Conservation (phyloP, 257 asterid genomes). For the Primulina huaijiensis region DNA sequence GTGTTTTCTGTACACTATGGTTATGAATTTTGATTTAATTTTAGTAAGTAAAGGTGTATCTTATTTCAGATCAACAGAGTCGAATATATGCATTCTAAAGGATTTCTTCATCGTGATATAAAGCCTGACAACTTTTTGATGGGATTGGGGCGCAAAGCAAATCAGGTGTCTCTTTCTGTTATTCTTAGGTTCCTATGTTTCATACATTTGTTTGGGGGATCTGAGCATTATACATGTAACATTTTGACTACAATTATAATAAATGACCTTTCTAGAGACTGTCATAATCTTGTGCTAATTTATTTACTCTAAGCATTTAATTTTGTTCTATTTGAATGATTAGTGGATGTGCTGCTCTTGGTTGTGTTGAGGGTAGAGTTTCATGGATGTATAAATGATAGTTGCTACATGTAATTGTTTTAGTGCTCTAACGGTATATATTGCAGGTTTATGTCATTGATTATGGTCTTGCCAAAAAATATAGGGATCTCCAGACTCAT, state of each 20-base stretch:
- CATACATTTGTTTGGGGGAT: slow-evolving; percentile 4
- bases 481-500: slow-evolving; percentile 89
- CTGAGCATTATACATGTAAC: neutral
- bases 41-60: slow-evolving; percentile 11
- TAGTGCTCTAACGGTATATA: neutral
- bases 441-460: slow-evolving; percentile 88
- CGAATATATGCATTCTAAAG: slow-evolving; percentile 95
- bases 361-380: neutral
- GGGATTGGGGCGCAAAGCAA: slow-evolving; percentile 99
- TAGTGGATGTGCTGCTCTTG: neutral
- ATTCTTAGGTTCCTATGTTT: slow-evolving; percentile 8
- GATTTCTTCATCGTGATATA: slow-evolving; percentile 97
- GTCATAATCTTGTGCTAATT: neutral
- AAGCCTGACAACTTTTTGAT: slow-evolving; percentile 98
- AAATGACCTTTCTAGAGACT: neutral
- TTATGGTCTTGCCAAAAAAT: slow-evolving; percentile 95
- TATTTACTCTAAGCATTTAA: neutral
- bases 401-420: neutral
- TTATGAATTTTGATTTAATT: neutral
- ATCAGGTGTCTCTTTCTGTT: slow-evolving; percentile 58
- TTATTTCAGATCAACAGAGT: slow-evolving; percentile 75
- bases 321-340: neutral
- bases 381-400: neutral
- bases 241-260: neutral
- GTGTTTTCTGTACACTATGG: neutral